These are phyloP conservation scores for Metschnikowia shivogae DNA, from an alignment of 805 yeast genomes.

Conservation along the genomic window DNA sequence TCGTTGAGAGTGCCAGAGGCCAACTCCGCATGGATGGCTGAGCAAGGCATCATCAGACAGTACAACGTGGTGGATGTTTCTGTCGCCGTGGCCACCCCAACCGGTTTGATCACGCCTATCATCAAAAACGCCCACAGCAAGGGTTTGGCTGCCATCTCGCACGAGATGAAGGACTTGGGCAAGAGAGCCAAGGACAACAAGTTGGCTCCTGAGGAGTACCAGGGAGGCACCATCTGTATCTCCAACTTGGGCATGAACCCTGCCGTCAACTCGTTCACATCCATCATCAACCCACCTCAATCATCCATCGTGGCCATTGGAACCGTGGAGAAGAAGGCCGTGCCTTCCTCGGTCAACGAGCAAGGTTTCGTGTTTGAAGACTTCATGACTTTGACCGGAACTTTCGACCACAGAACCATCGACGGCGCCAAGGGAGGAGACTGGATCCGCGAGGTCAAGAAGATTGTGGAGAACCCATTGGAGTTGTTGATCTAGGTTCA, in stretches of 20 bases:
- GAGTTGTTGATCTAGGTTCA: conserved; percentile 72
- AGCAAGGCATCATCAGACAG: conserved; percentile 87
- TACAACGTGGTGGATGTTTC: conserved; percentile 91
- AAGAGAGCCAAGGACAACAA: conserved; percentile 94
- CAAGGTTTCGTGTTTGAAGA: conserved; percentile 91
- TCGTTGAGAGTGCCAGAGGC: conserved; percentile 87
- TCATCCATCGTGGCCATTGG: conserved; percentile 91
- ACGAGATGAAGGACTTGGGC: conserved; percentile 85
- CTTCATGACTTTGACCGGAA: conserved; percentile 87
- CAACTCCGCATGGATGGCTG: conserved; percentile 89
- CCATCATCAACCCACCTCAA: conserved; percentile 98
- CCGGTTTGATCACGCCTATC: conserved; percentile 96
- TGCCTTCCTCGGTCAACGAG: conserved; percentile 87
- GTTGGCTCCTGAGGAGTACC: conserved; percentile 93
- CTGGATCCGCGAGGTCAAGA: conserved; percentile 88
- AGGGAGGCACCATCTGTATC: conserved; percentile 98
- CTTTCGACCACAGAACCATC: conserved; percentile 95
- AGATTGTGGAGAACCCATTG: conserved; percentile 90
- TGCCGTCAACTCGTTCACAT: conserved; percentile 89
- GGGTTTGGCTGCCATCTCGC: conserved; percentile 81
- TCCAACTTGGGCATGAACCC: conserved; percentile 98
- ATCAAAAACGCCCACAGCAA: conserved; percentile 81
- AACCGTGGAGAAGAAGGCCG: conserved; percentile 86
- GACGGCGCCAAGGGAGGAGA: conserved; percentile 99
- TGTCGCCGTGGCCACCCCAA: conserved; percentile 97